Percentiles rank a stretch among this genome's conserved stretches.
These are phyloP conservation scores for Aspergillus sparsus DNA, from an alignment of 495 filamentous ascomycete species.

Conservation along the genomic window DNA sequence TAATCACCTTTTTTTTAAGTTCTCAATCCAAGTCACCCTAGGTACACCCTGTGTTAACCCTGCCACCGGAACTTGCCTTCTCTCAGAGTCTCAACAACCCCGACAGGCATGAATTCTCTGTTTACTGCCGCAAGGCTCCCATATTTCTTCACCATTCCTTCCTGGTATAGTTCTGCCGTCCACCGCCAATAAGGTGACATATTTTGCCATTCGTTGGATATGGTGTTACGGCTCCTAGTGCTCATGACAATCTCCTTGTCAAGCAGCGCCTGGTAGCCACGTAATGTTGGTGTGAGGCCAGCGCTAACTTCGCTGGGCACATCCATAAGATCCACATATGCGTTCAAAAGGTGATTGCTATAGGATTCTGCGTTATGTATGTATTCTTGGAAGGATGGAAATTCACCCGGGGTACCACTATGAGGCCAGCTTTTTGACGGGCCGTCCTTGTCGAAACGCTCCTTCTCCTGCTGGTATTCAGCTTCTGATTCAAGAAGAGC, in stretches of 20 bases:
- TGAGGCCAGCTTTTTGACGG: slow-evolving; percentile 9
- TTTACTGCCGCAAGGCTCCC: slow-evolving; percentile 65
- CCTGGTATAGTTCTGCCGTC: slow-evolving; percentile 60
- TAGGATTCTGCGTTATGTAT: slow-evolving; percentile 52
- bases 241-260: slow-evolving; percentile 15
- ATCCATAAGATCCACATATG: slow-evolving; percentile 40
- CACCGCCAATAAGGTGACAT: slow-evolving; percentile 65
- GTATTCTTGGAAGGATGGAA: slow-evolving; percentile 58
- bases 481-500: slow-evolving; percentile 46
- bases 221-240: slow-evolving; percentile 23
- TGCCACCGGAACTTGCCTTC: slow-evolving; percentile 63
- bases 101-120: slow-evolving; percentile 61
- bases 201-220: slow-evolving; percentile 33
- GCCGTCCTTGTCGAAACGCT: slow-evolving; percentile 42
- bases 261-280: slow-evolving; percentile 29
- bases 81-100: slow-evolving; percentile 63
- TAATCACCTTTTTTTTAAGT: background rate
- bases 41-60: slow-evolving; percentile 28
- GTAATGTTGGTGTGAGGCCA: slow-evolving; percentile 30
- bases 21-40: slow-evolving; percentile 3
- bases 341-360: slow-evolving; percentile 31
- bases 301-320: slow-evolving; percentile 42
- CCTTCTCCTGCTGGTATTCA: slow-evolving; percentile 49
- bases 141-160: slow-evolving; percentile 59
- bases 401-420: slow-evolving; percentile 34